A percentile compares a stretch with the other conserved stretches of the same genome.
Evolutionary conservation across 2,329 filamentous ascomycete genomes (phyloP).

Genomic region (Pyrenophora teres): DNA sequence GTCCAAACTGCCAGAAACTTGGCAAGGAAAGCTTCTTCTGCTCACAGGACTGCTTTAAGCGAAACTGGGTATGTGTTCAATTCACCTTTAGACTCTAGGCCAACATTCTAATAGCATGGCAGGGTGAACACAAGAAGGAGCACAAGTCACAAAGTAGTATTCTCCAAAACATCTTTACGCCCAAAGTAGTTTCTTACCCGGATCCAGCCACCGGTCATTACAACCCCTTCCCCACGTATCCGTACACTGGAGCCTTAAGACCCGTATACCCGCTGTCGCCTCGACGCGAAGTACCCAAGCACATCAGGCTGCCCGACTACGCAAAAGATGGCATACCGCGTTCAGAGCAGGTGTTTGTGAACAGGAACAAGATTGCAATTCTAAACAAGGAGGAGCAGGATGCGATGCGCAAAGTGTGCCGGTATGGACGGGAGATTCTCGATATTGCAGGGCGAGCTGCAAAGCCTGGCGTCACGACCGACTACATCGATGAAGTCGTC

Average conservation of each 20-base stretch:
- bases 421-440: constrained; percentile 83
- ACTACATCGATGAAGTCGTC: constrained; percentile 91
- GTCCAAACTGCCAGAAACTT: constrained; percentile 91
- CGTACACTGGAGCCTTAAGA: constrained; percentile 78
- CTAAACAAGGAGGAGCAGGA: constrained; percentile 80
- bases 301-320: constrained; percentile 86
- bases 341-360: constrained; percentile 67
- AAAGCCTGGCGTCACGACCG: constrained; percentile 91
- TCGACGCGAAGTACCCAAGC: constrained; percentile 66
- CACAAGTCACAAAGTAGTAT: constrained; percentile 81
- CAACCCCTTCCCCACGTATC: constrained; percentile 90
- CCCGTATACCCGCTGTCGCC: constrained; percentile 70
- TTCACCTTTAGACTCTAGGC: constrained; percentile 10
- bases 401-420: constrained; percentile 91
- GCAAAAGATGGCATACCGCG: constrained; percentile 77
- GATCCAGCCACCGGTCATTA: constrained; percentile 86
- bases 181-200: constrained; percentile 86
- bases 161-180: constrained; percentile 74
- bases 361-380: constrained; percentile 80
- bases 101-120: constrained; percentile 29
- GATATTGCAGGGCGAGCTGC: constrained; percentile 85
- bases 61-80: constrained; percentile 78
- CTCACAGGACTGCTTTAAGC: constrained; percentile 98
- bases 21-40: constrained; percentile 95
- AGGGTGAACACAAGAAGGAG: constrained; percentile 81